Conservation (phyloP, 2,329 filamentous ascomycete genomes). For the Coniochaeta sp. region DNA sequence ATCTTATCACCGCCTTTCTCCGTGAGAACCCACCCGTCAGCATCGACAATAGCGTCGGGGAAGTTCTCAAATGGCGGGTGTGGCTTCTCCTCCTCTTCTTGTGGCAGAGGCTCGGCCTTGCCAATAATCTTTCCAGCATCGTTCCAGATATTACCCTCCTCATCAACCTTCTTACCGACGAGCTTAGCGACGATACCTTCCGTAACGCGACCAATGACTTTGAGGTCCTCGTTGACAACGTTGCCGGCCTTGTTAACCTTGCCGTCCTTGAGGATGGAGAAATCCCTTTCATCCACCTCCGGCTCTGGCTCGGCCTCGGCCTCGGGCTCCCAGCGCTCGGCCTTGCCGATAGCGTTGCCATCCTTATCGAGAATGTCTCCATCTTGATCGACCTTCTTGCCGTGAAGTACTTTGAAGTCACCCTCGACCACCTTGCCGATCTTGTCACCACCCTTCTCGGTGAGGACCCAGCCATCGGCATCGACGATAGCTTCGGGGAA, state of each 20-base stretch:
- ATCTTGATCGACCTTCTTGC: constrained; percentile 59
- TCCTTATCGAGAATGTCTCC: constrained; percentile 60
- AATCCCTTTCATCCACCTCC: constrained; percentile 35
- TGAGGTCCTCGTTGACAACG: constrained; percentile 43
- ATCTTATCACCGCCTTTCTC: constrained; percentile 35
- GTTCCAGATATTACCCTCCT: constrained; percentile 63
- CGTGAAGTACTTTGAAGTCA: constrained; percentile 54
- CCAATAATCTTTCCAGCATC: constrained; percentile 62
- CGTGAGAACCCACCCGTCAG: constrained; percentile 42
- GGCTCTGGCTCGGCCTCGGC: constrained; percentile 38
- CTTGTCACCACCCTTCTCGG: constrained; percentile 30
- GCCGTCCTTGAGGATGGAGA: constrained; percentile 45
- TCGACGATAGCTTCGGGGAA: constrained; percentile 48
- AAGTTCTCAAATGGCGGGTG: constrained; percentile 51
- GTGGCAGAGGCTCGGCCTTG: constrained; percentile 55
- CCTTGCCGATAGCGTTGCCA: constrained; percentile 56
- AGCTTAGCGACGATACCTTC: constrained; percentile 60
- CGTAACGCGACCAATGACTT: constrained; percentile 53
- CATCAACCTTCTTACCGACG: constrained; percentile 56
- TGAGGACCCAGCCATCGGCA: constrained; percentile 43
- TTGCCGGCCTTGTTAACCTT: constrained; percentile 52
- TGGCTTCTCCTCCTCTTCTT: constrained; percentile 42
- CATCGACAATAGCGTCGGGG: constrained; percentile 44
- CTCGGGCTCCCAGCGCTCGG: constrained; percentile 25
- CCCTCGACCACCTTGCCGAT: constrained; percentile 58